phyloP scores from a whole-genome alignment of 768 basidiomycete genomes.

The Tephrocybe sp. region DNA sequence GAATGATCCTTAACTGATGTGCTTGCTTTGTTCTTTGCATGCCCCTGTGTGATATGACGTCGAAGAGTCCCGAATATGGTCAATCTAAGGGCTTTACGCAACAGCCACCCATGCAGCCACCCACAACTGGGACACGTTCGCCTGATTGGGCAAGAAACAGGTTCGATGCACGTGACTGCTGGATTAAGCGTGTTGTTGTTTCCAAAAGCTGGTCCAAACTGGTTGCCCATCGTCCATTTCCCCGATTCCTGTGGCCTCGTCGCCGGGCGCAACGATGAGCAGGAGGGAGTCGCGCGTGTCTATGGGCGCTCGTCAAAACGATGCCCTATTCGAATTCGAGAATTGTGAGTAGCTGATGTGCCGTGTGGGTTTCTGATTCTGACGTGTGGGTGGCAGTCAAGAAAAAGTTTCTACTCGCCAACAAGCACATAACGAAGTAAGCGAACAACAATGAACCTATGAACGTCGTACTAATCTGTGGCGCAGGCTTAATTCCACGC shows the following conservation, averaged over 20 bases:
- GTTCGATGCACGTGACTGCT: conserved; percentile 21
- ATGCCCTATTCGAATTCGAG: conserved; percentile 82
- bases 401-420: conserved; percentile 88
- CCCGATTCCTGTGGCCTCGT: conserved; percentile 20
- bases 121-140: conserved; percentile 9
- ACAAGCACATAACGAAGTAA: conserved; percentile 90
- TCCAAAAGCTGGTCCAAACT: conserved; percentile 15
- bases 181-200: conserved; percentile 18
- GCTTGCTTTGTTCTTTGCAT: conserved; percentile 4
- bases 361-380: conserved; percentile 17
- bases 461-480: neutral
- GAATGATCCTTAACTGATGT: conserved; percentile 7
- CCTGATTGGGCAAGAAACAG: conserved; percentile 12
- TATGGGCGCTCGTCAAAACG: conserved; percentile 65
- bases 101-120: conserved; percentile 3
- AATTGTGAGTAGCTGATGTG: conserved; percentile 55
- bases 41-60: conserved; percentile 7
- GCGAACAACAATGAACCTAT: conserved; percentile 18
- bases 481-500: conserved; percentile 75
- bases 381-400: conserved; percentile 60
- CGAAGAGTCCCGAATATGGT: conserved; percentile 4
- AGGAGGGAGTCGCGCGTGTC: conserved; percentile 65
- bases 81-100: conserved; percentile 2
- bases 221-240: conserved; percentile 13
- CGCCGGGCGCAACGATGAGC: conserved; percentile 42